Base-by-base conservation (phyloP, 1,284 basidiomycete genomes). In the Bjerkandera adusta region DNA sequence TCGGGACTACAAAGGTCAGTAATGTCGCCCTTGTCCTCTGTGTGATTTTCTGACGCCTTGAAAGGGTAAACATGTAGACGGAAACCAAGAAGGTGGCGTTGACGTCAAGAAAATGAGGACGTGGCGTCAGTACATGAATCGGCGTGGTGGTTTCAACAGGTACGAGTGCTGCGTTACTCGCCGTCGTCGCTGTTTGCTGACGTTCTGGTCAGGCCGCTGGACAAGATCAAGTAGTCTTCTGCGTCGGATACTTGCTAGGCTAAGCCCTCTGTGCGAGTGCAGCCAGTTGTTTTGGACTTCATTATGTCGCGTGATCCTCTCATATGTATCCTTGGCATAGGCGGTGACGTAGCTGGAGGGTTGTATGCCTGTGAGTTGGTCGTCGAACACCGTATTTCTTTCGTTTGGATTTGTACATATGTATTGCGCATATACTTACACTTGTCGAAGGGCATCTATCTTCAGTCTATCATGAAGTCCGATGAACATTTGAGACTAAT, bases 51-150 rank as follows among this genome's bases (percentile, higher is more conserved):
- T 35, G 16, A 51, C 15, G 41, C 10, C 35, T 41, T 33, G 27
- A 24, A 55, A 93, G 91, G 85, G 85, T 43, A 89, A 88, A 59
- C 77, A 75, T 43, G 87, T 92, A 29, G 73, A 77, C 49, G 91
- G 89, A 20, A 93, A 95, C 54, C 88, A 93, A 65, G 82, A 86
- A 54, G 93, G 93, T 26, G 62, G 56, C 2, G 80, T 79, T 1
- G 68, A 85, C 45, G 70, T 97, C 57, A 95, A 95, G 76, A 92
- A 94, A 69, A 80, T 85, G 54, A 76, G 95, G 45, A 96, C 92
- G 22, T 97, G 95, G 94, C 75, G 95, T 54, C 95, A 97, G 68
- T 95, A 95, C 65, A 95, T 95, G 92, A 95, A 95, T 62, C 76
- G 92, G 53, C 82, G 89, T 55, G 93, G 93, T 56, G 93, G 93